Evolutionary conservation across 768 basidiomycete genomes (phyloP).

Genomic region (Russula sp.): DNA sequence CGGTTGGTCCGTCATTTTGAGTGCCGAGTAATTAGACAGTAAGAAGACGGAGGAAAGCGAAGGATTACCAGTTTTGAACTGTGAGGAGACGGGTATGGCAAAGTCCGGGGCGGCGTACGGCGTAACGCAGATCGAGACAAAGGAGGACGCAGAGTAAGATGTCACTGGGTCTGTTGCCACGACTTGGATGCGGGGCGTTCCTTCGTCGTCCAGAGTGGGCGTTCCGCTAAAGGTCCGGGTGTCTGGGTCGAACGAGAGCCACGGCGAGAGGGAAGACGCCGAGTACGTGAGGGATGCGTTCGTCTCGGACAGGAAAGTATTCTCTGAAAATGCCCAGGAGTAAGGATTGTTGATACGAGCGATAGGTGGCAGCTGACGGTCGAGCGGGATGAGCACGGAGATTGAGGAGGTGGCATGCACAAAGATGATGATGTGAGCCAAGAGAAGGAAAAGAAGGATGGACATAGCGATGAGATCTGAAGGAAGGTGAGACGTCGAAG

Average conservation of each 20-base stretch:
- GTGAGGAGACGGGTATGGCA: constrained; percentile 46
- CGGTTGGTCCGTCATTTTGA: constrained; percentile 41
- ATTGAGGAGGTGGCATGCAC: constrained; percentile 31
- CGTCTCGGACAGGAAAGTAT: constrained; percentile 54
- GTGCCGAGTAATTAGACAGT: constrained; percentile 52
- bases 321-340: constrained; percentile 59
- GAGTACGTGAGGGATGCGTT: constrained; percentile 46
- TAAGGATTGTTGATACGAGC: constrained; percentile 62
- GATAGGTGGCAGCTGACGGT: constrained; percentile 70
- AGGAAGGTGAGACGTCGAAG: constrained; percentile 21
- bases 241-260: constrained; percentile 67
- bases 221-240: constrained; percentile 62
- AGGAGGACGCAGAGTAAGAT: constrained; percentile 41
- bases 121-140: constrained; percentile 53
- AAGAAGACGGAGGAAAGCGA: constrained; percentile 74
- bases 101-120: constrained; percentile 48
- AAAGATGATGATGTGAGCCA: constrained; percentile 42
- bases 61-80: constrained; percentile 54
- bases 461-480: constrained; percentile 50
- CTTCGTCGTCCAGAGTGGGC: constrained; percentile 58
- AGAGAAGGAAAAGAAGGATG: constrained; percentile 51
- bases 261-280: constrained; percentile 55
- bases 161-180: constrained; percentile 52
- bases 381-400: constrained; percentile 52
- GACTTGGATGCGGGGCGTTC: constrained; percentile 53